These are phyloP conservation scores for Pyrenula massariospora DNA, from an alignment of 495 filamentous ascomycete species.

Conservation along the genomic window DNA sequence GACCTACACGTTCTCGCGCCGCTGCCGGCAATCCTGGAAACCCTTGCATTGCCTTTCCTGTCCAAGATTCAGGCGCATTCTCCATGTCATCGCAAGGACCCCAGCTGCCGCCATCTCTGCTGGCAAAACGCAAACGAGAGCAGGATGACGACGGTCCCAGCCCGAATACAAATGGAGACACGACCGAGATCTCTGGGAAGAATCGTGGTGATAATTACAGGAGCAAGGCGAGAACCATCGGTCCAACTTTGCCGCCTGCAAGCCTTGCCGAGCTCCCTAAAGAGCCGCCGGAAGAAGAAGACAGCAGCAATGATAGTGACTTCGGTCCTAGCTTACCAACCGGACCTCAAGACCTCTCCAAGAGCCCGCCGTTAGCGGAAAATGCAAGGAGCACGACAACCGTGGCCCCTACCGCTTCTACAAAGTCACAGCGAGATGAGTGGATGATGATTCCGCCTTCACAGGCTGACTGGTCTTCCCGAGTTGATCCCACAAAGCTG, in stretches of 20 bases:
- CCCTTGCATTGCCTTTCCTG: no score
- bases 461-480: slow-evolving; percentile 44
- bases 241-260: neutral
- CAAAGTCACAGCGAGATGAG: slow-evolving; percentile 57
- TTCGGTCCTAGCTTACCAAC: slow-evolving; percentile 78
- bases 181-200: neutral
- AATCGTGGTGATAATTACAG: neutral
- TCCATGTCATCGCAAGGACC: neutral
- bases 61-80: no score
- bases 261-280: neutral
- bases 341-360: slow-evolving; percentile 14
- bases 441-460: slow-evolving; percentile 92
- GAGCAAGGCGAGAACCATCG: neutral
- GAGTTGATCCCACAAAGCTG: slow-evolving; percentile 75
- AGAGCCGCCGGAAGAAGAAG: slow-evolving; percentile 16
- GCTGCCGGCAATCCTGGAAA: no score
- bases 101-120: neutral
- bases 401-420: slow-evolving; percentile 18
- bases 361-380: slow-evolving; percentile 2
- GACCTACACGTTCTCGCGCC: no score
- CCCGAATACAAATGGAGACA: neutral
- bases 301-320: slow-evolving; percentile 41
- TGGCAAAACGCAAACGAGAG: neutral
- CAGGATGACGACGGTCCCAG: neutral
- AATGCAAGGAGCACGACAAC: slow-evolving; percentile 14